phyloP scores from a whole-genome alignment of 768 basidiomycete species.

The Pleurotus citrinopileatus region DNA sequence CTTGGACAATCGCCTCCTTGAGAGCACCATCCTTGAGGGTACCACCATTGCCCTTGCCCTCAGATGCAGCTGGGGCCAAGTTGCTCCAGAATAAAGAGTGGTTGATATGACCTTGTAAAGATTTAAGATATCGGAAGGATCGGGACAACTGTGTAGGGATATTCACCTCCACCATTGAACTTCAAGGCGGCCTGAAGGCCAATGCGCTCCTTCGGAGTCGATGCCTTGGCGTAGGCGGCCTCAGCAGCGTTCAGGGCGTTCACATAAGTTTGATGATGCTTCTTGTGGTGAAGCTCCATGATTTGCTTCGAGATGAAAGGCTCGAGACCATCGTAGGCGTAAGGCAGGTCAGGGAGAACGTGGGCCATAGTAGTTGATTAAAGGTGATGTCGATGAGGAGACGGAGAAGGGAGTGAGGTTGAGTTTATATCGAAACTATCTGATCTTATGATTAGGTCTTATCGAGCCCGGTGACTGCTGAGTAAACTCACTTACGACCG shows the following conservation, averaged over 20 bases:
- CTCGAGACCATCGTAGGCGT: conserved; percentile 80
- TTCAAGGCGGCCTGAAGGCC: conserved; percentile 88
- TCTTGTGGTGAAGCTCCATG: conserved; percentile 90
- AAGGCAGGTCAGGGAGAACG: conserved; percentile 69
- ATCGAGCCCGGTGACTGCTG: neutral
- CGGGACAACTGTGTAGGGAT: neutral
- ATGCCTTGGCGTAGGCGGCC: conserved; percentile 66
- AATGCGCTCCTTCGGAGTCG: conserved; percentile 73
- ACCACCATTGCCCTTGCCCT: conserved; percentile 60
- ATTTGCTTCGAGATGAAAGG: conserved; percentile 90
- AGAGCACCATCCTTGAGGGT: conserved; percentile 59
- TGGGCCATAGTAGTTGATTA: conserved; percentile 34
- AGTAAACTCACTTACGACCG: neutral
- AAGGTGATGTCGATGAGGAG: neutral
- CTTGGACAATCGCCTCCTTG: conserved; percentile 56
- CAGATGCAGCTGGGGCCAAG: conserved; percentile 61
- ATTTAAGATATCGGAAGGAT: conserved; percentile 15
- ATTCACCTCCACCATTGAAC: conserved; percentile 93
- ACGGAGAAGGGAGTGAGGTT: neutral
- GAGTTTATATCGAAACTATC: neutral
- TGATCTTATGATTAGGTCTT: conserved; percentile 3
- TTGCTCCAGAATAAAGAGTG: conserved; percentile 97
- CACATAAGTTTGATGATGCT: conserved; percentile 93
- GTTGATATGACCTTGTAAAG: conserved; percentile 76
- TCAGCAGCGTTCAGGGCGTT: conserved; percentile 93